A percentile compares a stretch with the other conserved stretches of the same genome.
phyloP scores from a whole-genome alignment of 2,329 filamentous ascomycete genomes.

The Cladosporium halotolerans region DNA sequence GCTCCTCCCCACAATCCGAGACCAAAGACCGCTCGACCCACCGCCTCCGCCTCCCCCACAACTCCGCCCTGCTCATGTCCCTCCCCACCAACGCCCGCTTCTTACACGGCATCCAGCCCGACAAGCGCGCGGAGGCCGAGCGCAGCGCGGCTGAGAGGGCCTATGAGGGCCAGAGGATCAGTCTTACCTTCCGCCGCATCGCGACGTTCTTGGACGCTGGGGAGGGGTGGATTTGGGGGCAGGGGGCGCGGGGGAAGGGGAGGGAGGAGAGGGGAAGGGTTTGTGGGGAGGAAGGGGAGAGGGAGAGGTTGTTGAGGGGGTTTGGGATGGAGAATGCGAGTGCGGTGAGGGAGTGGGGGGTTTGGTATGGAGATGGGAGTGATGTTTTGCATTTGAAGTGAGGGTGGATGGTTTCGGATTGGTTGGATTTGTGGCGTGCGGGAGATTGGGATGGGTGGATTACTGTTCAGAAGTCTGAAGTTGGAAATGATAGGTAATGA shows the following conservation, averaged over 20 bases:
- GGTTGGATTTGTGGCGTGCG: too few relatives aligned
- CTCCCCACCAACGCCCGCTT: constrained; percentile 75
- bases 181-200: constrained; percentile 83
- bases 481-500: too few relatives aligned
- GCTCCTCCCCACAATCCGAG: constrained; percentile 28
- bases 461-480: too few relatives aligned
- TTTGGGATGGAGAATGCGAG: constrained; percentile 80
- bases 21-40: constrained; percentile 48
- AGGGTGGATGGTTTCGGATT: background rate
- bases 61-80: constrained; percentile 80
- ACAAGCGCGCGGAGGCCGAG: constrained; percentile 65
- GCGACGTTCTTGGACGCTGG: constrained; percentile 70
- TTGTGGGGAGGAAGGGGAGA: too few relatives aligned
- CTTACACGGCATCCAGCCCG: constrained; percentile 86
- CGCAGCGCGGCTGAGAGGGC: constrained; percentile 66
- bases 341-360: constrained; percentile 66
- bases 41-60: constrained; percentile 73
- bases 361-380: constrained; percentile 70
- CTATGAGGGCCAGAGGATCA: constrained; percentile 72
- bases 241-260: constrained; percentile 70
- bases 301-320: constrained; percentile 62
- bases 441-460: too few relatives aligned
- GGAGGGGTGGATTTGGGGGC: constrained; percentile 76
- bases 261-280: constrained; percentile 54
- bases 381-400: constrained; percentile 64